phyloP scores from a whole-genome alignment of 495 filamentous ascomycete genomes.

The Daldinia vernicosa region DNA sequence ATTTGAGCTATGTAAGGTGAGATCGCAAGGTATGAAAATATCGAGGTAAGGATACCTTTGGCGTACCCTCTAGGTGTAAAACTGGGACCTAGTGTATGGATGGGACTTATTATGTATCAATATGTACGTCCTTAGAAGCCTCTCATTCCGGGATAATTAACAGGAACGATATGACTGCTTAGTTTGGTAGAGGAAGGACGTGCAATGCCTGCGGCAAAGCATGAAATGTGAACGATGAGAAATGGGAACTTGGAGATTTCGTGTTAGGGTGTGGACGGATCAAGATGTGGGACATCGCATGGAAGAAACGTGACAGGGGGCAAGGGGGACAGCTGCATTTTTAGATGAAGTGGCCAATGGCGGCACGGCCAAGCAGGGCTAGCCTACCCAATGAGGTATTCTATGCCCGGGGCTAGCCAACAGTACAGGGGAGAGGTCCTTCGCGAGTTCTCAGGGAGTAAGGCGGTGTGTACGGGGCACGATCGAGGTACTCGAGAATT shows the following conservation, averaged over 20 bases:
- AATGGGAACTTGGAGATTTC: slow-evolving; percentile 43
- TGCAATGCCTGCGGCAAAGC: slow-evolving; percentile 46
- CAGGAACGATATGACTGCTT: slow-evolving; percentile 45
- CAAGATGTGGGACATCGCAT: slow-evolving; percentile 57
- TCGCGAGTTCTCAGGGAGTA: slow-evolving; percentile 40
- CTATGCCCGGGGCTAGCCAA: slow-evolving; percentile 56
- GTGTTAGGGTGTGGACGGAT: slow-evolving; percentile 53
- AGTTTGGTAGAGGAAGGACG: slow-evolving; percentile 44
- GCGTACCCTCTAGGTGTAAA: slow-evolving; percentile 35
- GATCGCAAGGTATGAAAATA: slow-evolving; percentile 52
- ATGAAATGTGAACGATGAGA: slow-evolving; percentile 42
- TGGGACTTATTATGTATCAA: slow-evolving; percentile 39
- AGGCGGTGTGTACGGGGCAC: slow-evolving; percentile 45
- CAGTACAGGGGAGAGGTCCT: slow-evolving; percentile 42
- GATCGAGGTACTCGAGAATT: slow-evolving; percentile 39
- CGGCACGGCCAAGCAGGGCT: slow-evolving; percentile 45
- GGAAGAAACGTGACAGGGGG: slow-evolving; percentile 53
- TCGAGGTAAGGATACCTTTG: slow-evolving; percentile 48
- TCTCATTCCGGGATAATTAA: slow-evolving; percentile 43
- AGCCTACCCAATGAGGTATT: slow-evolving; percentile 57
- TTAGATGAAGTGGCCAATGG: slow-evolving; percentile 62
- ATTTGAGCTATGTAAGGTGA: slow-evolving; percentile 42
- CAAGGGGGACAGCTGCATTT: slow-evolving; percentile 49
- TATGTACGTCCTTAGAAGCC: slow-evolving; percentile 36
- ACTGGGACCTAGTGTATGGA: slow-evolving; percentile 29